Percentiles rank a stretch among this genome's conserved stretches.
phyloP scores from a whole-genome alignment of 257 asterid species.

The Penstemon davidsonii region DNA sequence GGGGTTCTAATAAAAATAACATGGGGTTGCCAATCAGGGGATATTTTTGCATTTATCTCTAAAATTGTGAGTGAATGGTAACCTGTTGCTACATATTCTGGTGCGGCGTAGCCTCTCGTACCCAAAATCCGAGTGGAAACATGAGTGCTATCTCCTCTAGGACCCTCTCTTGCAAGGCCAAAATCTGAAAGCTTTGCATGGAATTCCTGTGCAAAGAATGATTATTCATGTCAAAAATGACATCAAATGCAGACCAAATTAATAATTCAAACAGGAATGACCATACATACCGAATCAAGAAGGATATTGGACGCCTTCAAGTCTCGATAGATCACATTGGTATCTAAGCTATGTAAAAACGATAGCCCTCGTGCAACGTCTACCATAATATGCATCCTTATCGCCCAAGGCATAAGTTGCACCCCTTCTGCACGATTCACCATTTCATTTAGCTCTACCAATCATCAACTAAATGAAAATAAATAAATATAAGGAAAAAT shows the following conservation, averaged over 20 bases:
- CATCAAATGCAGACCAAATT: neutral
- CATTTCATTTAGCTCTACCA: too few relatives aligned
- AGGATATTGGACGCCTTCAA: constrained; percentile 56
- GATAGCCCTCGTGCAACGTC: constrained; percentile 55
- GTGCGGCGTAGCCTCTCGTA: constrained; percentile 61
- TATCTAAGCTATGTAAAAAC: constrained; percentile 48
- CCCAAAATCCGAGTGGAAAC: constrained; percentile 60
- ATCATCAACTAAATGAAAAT: too few relatives aligned
- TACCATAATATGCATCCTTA: constrained; percentile 44
- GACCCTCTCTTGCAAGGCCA: constrained; percentile 61
- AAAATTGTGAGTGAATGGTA: neutral
- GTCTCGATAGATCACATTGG: constrained; percentile 58
- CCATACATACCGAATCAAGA: constrained; percentile 46
- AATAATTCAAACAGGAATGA: neutral
- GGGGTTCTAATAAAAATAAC: too few relatives aligned
- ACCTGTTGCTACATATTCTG: constrained; percentile 61
- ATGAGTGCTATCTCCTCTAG: constrained; percentile 53
- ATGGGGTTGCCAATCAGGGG: too few relatives aligned
- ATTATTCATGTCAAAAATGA: too few relatives aligned
- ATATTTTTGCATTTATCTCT: neutral
- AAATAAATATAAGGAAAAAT: too few relatives aligned
- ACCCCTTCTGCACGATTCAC: constrained; percentile 41
- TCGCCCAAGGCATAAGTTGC: constrained; percentile 52
- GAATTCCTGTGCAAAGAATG: constrained; percentile 40
- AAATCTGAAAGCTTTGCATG: constrained; percentile 59